phyloP scores from a whole-genome alignment of 495 filamentous ascomycete genomes.

The Penicillium coffeae region DNA sequence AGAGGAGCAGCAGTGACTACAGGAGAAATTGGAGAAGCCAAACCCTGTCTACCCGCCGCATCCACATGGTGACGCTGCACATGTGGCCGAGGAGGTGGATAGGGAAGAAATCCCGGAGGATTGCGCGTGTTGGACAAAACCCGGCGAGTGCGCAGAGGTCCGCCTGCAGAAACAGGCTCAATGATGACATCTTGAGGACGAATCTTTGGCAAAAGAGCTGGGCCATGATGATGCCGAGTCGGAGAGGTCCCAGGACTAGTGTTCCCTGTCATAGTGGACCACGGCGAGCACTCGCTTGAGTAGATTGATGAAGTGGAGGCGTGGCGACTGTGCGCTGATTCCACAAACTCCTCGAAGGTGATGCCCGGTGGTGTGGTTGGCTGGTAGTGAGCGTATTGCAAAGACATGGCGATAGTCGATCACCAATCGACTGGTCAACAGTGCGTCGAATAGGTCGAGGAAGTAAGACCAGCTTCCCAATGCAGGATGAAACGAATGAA shows the following conservation, averaged over 20 bases:
- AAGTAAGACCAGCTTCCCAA: background rate
- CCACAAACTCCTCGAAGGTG: conserved; percentile 28
- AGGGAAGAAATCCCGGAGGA: conserved; percentile 42
- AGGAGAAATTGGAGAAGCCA: conserved; percentile 50
- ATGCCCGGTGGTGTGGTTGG: conserved; percentile 44
- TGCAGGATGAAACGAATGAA: conserved; percentile 15
- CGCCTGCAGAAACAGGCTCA: conserved; percentile 43
- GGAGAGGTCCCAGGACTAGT: conserved; percentile 74
- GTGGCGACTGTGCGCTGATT: conserved; percentile 39
- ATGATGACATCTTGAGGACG: conserved; percentile 78
- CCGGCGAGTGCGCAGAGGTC: conserved; percentile 47
- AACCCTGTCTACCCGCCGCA: conserved; percentile 55
- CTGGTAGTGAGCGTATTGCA: conserved; percentile 42
- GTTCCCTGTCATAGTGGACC: conserved; percentile 64
- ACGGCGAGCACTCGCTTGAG: conserved; percentile 72
- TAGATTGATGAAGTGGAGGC: conserved; percentile 49
- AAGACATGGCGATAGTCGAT: conserved; percentile 33
- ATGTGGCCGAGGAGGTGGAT: conserved; percentile 36
- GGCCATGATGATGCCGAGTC: conserved; percentile 70
- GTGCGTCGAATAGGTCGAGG: background rate
- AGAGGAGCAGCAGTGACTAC: conserved; percentile 36
- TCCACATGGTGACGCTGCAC: conserved; percentile 59
- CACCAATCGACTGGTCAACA: background rate
- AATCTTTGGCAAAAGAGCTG: conserved; percentile 81
- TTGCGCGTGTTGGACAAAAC: conserved; percentile 56